Evolutionary conservation across 768 basidiomycete genomes (phyloP).

Genomic region (Leccinum variicolor): DNA sequence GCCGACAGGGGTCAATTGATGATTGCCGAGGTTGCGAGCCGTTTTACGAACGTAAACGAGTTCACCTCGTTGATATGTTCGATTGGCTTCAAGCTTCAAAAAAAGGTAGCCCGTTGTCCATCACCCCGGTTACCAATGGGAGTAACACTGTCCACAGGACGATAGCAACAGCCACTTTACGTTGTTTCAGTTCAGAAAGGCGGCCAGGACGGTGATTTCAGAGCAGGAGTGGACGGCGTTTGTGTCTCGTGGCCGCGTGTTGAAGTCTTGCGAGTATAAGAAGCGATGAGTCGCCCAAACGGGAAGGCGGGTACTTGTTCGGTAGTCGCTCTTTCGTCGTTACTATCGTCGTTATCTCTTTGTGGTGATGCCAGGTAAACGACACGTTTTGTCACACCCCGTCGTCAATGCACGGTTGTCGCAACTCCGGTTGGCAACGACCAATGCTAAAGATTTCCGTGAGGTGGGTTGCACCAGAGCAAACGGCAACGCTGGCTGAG

Average conservation of each 20-base stretch:
- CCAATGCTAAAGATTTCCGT: constrained; percentile 71
- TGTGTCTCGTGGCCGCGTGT: constrained; percentile 47
- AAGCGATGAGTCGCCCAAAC: constrained; percentile 46
- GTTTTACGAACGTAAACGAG: constrained; percentile 64
- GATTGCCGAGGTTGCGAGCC: constrained; percentile 87
- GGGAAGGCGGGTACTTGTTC: neutral
- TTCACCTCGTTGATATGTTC: constrained; percentile 62
- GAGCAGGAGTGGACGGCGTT: constrained; percentile 62
- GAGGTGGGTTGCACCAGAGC: constrained; percentile 45
- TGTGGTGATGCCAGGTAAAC: constrained; percentile 30
- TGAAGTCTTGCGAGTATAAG: constrained; percentile 94
- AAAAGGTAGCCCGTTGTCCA: constrained; percentile 48
- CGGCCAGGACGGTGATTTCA: constrained; percentile 41
- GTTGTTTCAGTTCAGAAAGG: constrained; percentile 76
- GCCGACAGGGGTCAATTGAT: constrained; percentile 67
- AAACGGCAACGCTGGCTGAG: constrained; percentile 2
- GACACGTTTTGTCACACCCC: constrained; percentile 65
- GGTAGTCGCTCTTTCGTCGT: neutral
- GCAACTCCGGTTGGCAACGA: constrained; percentile 59
- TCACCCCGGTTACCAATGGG: neutral
- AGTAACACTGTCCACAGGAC: constrained; percentile 47
- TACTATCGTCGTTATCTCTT: neutral
- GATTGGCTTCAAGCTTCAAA: constrained; percentile 70
- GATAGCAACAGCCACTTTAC: constrained; percentile 82
- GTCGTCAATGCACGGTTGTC: constrained; percentile 72